These are phyloP conservation scores for Chrysoporthe puriensis DNA, from an alignment of 2,329 filamentous ascomycete genomes.

Conservation along the genomic window DNA sequence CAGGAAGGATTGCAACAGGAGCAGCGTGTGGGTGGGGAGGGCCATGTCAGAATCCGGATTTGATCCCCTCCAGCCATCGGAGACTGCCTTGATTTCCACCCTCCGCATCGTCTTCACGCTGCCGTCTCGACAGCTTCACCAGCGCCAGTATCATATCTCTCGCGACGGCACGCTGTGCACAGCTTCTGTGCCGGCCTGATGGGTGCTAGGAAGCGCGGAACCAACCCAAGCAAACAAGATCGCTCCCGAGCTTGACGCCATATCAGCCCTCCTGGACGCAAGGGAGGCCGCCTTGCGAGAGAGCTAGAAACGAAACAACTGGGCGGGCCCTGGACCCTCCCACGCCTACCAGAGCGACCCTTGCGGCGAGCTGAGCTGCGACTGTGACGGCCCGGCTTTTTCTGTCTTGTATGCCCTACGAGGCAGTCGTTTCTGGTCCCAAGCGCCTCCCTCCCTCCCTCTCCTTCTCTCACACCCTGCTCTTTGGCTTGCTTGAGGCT, in stretches of 20 bases:
- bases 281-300: no score
- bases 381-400: no score
- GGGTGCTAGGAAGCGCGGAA: no score
- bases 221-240: no score
- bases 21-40: background rate
- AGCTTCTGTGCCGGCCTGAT: no score
- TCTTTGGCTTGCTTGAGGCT: background rate
- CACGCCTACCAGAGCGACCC: no score
- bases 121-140: constrained; percentile 1
- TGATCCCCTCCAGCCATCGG: background rate
- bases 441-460: background rate
- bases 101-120: no score
- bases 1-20: background rate
- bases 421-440: background rate
- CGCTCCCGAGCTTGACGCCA: no score
- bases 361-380: no score
- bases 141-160: background rate
- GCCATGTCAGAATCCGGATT: background rate
- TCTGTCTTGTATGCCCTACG: background rate
- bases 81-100: background rate
- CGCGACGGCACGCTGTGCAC: background rate
- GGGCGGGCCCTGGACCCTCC: no score
- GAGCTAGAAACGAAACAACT: no score
- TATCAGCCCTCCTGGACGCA: no score
- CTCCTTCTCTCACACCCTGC: background rate